These are phyloP conservation scores for Aspergillus campestris DNA, from an alignment of 495 filamentous ascomycete species.

Conservation along the genomic window DNA sequence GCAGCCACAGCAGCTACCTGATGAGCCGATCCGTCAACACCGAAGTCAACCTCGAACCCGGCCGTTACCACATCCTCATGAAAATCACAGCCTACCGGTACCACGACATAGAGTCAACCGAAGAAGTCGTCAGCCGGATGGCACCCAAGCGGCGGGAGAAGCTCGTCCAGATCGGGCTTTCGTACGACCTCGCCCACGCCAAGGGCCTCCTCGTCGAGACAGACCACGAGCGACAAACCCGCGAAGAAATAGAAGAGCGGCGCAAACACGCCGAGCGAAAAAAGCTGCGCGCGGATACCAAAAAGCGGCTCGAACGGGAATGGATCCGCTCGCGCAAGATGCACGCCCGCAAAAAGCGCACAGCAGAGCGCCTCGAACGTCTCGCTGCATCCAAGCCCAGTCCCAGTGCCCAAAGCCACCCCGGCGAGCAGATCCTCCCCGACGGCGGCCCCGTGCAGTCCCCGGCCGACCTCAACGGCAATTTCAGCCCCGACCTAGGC, in stretches of 20 bases:
- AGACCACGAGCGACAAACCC: slow-evolving; percentile 49
- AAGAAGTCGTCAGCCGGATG: slow-evolving; percentile 58
- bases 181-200: slow-evolving; percentile 77
- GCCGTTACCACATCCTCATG: slow-evolving; percentile 71
- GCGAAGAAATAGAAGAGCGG: slow-evolving; percentile 34
- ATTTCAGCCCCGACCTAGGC: slow-evolving; percentile 2
- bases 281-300: slow-evolving; percentile 34
- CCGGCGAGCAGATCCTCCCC: slow-evolving; percentile 10
- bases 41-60: slow-evolving; percentile 74
- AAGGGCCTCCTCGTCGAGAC: slow-evolving; percentile 63
- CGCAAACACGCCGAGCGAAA: slow-evolving; percentile 36
- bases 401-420: background rate
- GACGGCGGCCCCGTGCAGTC: slow-evolving; percentile 21
- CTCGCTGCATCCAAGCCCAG: slow-evolving; percentile 6
- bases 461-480: slow-evolving; percentile 16
- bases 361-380: slow-evolving; percentile 18
- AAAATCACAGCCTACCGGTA: slow-evolving; percentile 64
- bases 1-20: slow-evolving; percentile 59
- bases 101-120: slow-evolving; percentile 43
- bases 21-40: slow-evolving; percentile 74
- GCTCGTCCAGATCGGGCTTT: slow-evolving; percentile 68
- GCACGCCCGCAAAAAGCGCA: slow-evolving; percentile 33
- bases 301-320: slow-evolving; percentile 42
- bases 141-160: slow-evolving; percentile 65
- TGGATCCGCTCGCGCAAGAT: slow-evolving; percentile 43